Percentiles rank a stretch among this genome's conserved stretches.
Evolutionary conservation across 345 rosid species (phyloP).

Genomic region (Boechera divaricarpa): DNA sequence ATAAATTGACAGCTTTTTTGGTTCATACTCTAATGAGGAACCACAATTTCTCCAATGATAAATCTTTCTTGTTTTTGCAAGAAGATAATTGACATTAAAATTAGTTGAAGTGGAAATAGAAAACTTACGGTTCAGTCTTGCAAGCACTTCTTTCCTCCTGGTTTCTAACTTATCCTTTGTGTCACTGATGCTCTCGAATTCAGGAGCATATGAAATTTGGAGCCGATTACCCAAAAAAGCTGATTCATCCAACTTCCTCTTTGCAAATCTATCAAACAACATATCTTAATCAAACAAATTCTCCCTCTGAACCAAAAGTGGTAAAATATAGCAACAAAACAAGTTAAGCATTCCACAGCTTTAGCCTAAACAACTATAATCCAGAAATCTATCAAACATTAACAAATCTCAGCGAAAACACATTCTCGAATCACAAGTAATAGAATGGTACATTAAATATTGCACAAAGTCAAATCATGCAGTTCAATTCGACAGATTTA

Average conservation of each 20-base stretch:
- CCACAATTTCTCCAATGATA: conserved; percentile 15
- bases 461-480: not conserved
- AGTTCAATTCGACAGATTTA: not conserved
- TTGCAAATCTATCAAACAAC: conserved; percentile 68
- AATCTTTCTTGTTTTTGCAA: conserved; percentile 24
- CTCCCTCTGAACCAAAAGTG: conserved; percentile 3
- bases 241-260: conserved; percentile 84
- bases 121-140: conserved; percentile 65
- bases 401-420: not conserved
- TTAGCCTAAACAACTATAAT: not conserved
- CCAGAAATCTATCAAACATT: not conserved
- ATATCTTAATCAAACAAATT: conserved; percentile 8
- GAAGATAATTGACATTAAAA: not conserved
- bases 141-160: conserved; percentile 74
- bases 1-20: not conserved
- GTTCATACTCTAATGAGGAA: not conserved
- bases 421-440: not conserved
- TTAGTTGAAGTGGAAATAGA: not conserved
- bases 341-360: not conserved
- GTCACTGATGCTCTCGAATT: conserved; percentile 72
- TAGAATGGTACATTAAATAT: not conserved
- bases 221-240: conserved; percentile 74
- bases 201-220: conserved; percentile 79
- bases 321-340: conserved; percentile 14
- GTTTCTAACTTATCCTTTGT: conserved; percentile 82